Evolutionary conservation across 2,329 filamentous ascomycete genomes (phyloP).

Genomic region (Hirsutella minnesotensis): DNA sequence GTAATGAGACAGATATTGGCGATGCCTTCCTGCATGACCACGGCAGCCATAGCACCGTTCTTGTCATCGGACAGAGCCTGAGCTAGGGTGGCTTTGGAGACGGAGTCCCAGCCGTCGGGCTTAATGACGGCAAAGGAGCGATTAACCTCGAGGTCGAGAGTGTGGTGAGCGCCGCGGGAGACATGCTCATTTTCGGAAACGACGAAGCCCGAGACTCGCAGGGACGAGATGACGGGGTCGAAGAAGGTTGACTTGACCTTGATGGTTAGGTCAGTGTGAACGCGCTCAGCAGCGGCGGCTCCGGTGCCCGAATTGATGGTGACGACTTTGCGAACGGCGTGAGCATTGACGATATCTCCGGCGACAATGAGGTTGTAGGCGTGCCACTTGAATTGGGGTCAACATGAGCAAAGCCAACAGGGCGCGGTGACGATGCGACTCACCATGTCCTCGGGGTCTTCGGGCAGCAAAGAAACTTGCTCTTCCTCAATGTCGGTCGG

Average conservation of each 20-base stretch:
- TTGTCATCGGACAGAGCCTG: conserved; percentile 71
- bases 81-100: conserved; percentile 65
- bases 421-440: conserved; percentile 4
- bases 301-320: conserved; percentile 36
- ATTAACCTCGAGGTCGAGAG: conserved; percentile 72
- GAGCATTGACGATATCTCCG: conserved; percentile 40
- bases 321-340: conserved; percentile 43
- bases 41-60: conserved; percentile 73
- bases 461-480: conserved; percentile 28
- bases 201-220: conserved; percentile 45
- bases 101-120: conserved; percentile 74
- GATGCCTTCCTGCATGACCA: conserved; percentile 85
- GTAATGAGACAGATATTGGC: conserved; percentile 78
- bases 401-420: background rate
- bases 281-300: conserved; percentile 34
- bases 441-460: conserved; percentile 36
- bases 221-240: conserved; percentile 40
- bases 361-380: conserved; percentile 47
- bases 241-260: conserved; percentile 46
- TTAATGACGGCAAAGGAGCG: conserved; percentile 85
- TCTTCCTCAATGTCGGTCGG: conserved; percentile 27
- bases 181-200: conserved; percentile 40
- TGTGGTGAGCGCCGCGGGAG: conserved; percentile 44
- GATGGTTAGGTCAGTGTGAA: conserved; percentile 47
- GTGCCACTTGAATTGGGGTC: conserved; percentile 32